Conservation (phyloP, 805 yeast genomes). For the Kodamaea lidongshanica region DNA sequence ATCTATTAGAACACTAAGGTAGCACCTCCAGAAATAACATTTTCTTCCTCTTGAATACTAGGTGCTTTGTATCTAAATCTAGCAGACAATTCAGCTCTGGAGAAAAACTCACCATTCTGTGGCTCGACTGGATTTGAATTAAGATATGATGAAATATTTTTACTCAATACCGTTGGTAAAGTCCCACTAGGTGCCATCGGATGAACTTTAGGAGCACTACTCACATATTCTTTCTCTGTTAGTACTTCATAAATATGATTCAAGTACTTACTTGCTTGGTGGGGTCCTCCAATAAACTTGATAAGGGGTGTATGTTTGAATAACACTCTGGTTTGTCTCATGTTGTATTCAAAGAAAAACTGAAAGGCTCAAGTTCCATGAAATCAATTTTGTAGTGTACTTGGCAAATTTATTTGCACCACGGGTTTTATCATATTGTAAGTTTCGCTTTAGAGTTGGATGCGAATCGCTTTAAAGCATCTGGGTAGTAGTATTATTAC, state of each 20-base stretch:
- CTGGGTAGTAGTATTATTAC: no score
- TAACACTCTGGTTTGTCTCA: slow-evolving; percentile 30
- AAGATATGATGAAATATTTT: slow-evolving; percentile 11
- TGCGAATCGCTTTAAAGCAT: no score
- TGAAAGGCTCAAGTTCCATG: no score
- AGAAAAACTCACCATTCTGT: slow-evolving; percentile 37
- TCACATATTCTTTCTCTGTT: background rate
- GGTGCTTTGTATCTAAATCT: slow-evolving; percentile 66
- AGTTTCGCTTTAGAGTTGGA: no score
- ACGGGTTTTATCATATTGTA: no score
- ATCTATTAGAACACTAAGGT: slow-evolving; percentile 39
- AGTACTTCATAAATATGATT: background rate
- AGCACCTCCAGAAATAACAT: slow-evolving; percentile 82
- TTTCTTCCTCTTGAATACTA: slow-evolving; percentile 66
- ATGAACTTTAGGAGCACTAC: slow-evolving; percentile 25
- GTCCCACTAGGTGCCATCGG: slow-evolving; percentile 41
- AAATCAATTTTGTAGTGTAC: no score
- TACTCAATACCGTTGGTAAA: slow-evolving; percentile 24
- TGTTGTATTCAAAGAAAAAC: slow-evolving; percentile 10
- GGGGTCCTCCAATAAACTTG: slow-evolving; percentile 83
- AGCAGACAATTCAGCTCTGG: slow-evolving; percentile 62
- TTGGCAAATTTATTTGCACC: no score
- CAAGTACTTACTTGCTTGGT: slow-evolving; percentile 44
- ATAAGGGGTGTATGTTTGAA: slow-evolving; percentile 61
- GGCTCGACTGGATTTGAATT: slow-evolving; percentile 36